These are phyloP conservation scores for Starmerella vitae DNA, from an alignment of 805 yeast species.

Conservation along the genomic window DNA sequence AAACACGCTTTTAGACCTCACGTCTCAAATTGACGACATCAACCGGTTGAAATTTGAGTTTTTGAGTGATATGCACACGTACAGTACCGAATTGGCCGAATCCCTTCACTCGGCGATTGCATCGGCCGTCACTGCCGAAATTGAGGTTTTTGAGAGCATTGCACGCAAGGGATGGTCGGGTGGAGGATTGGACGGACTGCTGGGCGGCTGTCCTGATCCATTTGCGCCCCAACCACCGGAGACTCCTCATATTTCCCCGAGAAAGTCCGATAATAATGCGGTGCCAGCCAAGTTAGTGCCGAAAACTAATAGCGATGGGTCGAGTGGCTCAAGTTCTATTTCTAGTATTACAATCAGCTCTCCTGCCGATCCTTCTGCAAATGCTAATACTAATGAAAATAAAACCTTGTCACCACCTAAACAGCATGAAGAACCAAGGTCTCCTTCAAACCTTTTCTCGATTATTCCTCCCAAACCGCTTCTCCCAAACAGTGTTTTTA, in stretches of 20 bases:
- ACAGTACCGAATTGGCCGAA: slow-evolving; percentile 50
- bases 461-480: slow-evolving; percentile 23
- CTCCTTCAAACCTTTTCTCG: slow-evolving; percentile 16
- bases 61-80: slow-evolving; percentile 47
- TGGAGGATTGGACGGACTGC: slow-evolving; percentile 64
- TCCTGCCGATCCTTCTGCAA: neutral
- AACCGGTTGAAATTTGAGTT: slow-evolving; percentile 64
- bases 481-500: slow-evolving; percentile 13
- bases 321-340: too few relatives aligned
- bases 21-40: slow-evolving; percentile 64
- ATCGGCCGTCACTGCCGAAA: slow-evolving; percentile 59
- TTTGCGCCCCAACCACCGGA: too few relatives aligned
- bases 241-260: too few relatives aligned
- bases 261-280: too few relatives aligned
- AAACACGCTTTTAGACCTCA: slow-evolving; percentile 49
- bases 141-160: slow-evolving; percentile 65
- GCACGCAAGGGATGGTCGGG: slow-evolving; percentile 81
- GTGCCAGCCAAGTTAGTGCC: too few relatives aligned
- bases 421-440: slow-evolving; percentile 1
- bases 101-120: slow-evolving; percentile 44
- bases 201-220: slow-evolving; percentile 54
- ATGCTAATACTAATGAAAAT: too few relatives aligned
- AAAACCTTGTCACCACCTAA: neutral
- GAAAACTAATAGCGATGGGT: neutral
- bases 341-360: too few relatives aligned